Base-by-base conservation (phyloP, 2,329 filamentous ascomycete species). In the Fusarium oligoseptatum region DNA sequence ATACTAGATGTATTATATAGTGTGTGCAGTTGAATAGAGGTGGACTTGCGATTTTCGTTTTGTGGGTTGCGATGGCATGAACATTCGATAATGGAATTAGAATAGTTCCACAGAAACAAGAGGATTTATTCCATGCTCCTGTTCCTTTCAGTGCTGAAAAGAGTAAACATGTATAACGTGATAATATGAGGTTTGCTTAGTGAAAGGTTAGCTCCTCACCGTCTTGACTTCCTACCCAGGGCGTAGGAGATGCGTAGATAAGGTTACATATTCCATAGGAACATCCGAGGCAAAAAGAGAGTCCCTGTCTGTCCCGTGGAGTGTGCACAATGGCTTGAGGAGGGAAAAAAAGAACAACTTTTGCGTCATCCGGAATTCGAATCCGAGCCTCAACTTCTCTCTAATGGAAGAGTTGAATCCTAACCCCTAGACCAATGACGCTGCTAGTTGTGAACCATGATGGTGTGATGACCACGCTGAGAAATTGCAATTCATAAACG, bases 371-470 rank as follows among this genome's bases (percentile, higher is more conserved):
- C 67, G 64, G 67, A 67, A 68, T 68, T 67, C 67, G 64, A 68
- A 68, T 67, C 67, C 64, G 67, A 69, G 67, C 67, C 67, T 68
- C 67, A 69, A 69, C 67, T 68, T 68, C 67, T 69, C 67, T 39
- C 64, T 55, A 57, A 34, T 68, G 64, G 64, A 69, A 69, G 67
- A 69, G 67, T 69, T 68, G 64, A 69, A 69, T 69, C 64, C 67
- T 68, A 68, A 69, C 67, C 65, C 65, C 67, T 69, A 69, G 65
- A 69, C 67, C 64, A 69, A 56, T 63, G 64, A 63, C 67, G 67
- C 67, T 52, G 20, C 41, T 22, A 22, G 6, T 9, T 45, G 14
- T 1, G 6, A 20, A 22, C 10, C 11, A 43, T 45, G 6, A 14
- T 22, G 20, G 41, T 43, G 41, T 45, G 41, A 45, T 45, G 20